These are phyloP conservation scores for Stellera chamaejasme DNA, from an alignment of 345 rosid species.

Conservation along the genomic window DNA sequence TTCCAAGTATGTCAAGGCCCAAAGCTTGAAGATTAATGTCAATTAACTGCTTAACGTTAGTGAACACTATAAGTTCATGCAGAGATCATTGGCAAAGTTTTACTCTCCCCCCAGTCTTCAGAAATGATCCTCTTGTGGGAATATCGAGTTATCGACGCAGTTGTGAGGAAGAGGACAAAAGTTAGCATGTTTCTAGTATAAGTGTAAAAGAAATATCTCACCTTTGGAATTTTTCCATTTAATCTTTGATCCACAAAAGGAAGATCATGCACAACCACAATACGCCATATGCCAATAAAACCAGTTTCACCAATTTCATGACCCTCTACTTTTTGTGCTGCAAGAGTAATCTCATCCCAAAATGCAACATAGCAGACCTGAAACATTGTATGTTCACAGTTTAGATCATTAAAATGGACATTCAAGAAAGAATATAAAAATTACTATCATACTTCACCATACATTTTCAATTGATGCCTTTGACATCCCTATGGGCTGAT, in stretches of 20 bases:
- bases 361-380: constrained; percentile 95
- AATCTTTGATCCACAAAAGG: constrained; percentile 88
- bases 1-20: too few relatives aligned
- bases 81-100: too few relatives aligned
- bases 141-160: too few relatives aligned
- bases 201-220: constrained; percentile 11
- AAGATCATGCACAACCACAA: constrained; percentile 69
- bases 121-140: too few relatives aligned
- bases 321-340: constrained; percentile 60
- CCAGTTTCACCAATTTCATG: constrained; percentile 42
- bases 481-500: constrained; percentile 87
- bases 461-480: constrained; percentile 66
- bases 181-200: too few relatives aligned
- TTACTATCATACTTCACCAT: constrained; percentile 15
- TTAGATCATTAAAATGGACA: constrained; percentile 4
- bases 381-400: constrained; percentile 15
- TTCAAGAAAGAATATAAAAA: constrained; percentile 6
- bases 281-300: constrained; percentile 77
- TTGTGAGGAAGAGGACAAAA: too few relatives aligned
- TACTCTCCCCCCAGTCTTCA: too few relatives aligned
- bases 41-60: too few relatives aligned
- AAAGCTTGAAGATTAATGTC: too few relatives aligned
- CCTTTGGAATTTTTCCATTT: constrained; percentile 99
- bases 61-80: too few relatives aligned
- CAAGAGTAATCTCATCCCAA: constrained; percentile 87